Evolutionary conservation across 495 filamentous ascomycete species (phyloP), one percentile per base, ranked within the genome.

Genomic region (Corynascus novoguineensis): DNA sequence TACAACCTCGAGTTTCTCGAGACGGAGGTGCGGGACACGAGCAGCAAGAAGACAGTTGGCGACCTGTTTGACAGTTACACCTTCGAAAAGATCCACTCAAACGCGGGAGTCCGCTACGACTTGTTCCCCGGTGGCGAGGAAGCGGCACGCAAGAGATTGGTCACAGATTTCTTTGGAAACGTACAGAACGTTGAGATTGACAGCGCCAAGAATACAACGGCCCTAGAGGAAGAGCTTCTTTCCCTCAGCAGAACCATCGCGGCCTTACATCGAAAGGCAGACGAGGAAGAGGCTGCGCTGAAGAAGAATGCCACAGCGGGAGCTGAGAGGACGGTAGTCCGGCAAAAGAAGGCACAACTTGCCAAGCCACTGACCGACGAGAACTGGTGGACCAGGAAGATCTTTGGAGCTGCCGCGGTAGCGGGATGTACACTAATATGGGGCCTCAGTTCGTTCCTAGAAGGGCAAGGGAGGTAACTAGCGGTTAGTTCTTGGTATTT

Each of bases 81-180:
- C 60, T 90, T 88, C 64, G 83, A 84, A 47, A 96, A 96, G 78
- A 97, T 98, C 58, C 93, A 97, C 68, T 89, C 85, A 0, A 79
- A 89, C 60, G 90, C 93, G 0, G 93, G 93, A n/a, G 82, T 97
- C 8, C 80, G 92, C 45, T 97, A 92, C 77, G 93, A 98, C 68
- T 70, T 98, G 29, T 96, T 98, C 72, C 80, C 78, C 2, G 92
- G 90, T 11, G 88, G 88, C 15, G 85, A 87, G 48, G 75, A 83
- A 37, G 86, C 79, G 22, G 87, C 81, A 2, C 81, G 91, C 25
- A 79, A 86, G 51, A 83, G 92, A 45, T 69, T 85, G 11, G 80
- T 98, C 45, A 95, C 95, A 60, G 93, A 98, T 70, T 98, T 98
- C 74, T 98, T 98, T 65, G 93, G 93, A 1, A 98, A 97, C 70